Evolutionary conservation across 1,139 yeast species (phyloP), one percentile per base, ranked within the genome.

Genomic region (Tardiomyces digboiensis): DNA sequence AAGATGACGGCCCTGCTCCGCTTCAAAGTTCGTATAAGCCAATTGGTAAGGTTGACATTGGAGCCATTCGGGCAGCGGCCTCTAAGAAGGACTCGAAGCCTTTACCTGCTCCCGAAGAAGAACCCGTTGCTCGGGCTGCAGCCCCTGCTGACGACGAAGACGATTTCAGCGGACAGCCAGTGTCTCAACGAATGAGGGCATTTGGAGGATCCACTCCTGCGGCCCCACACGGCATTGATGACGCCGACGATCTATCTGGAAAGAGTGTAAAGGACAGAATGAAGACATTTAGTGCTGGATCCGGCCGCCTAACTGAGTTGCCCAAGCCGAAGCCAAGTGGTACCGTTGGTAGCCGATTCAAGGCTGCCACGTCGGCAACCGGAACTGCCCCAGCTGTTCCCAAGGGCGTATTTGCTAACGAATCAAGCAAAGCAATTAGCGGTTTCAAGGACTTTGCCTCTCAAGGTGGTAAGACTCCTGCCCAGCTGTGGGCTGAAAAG

Each of bases 401-500:
- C 6, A 66, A 72, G 16, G 73, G 80, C 2, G 62, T 72, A 8
- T 72, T 77, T 53, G 83, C 16, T 8, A 3, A 14, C 40, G 60
- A 61, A 43, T 58, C 61, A 37, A 75, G 76, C 39, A 73, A 75
- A 46, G 67, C 77, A 7, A 73, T 75, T 38, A 80, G 84, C 41
- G 94, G 89, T 38, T 75, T 80, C 45, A 76, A 81, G 63, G 75
- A 82, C 60, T 83, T 78, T 61, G 94, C 78, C 49, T 70, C 85
- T 42, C 76, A 75, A 52, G 77, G 75, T 47, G 96, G 95, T 49
- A 85, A 86, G 66, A 84, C 95, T 3, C 97, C 97, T 23, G 96
- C 96, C 33, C 97, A 88, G 65, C 60, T 85, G 36, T 88, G 97
- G 97, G 97, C 97, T 19, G 96, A 86, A 62, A 86, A 80, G 70